Conservation (phyloP, 1,284 basidiomycete species). For the Inonotus obliquus region DNA sequence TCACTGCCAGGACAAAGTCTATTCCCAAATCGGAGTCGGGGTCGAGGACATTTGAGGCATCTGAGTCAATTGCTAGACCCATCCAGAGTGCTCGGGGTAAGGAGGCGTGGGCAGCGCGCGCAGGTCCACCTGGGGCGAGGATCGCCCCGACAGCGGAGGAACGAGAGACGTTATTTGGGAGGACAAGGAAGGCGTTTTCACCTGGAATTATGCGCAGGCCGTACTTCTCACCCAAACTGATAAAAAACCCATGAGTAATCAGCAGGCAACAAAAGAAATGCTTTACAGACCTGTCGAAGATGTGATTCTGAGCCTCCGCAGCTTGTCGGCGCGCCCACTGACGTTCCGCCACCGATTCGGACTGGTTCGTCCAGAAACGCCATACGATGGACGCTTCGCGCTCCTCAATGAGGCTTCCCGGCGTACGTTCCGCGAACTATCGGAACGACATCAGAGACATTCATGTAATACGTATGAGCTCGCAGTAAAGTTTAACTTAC, state of each 20-base stretch:
- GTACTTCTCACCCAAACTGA: slow-evolving; percentile 75
- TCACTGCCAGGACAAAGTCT: slow-evolving; percentile 63
- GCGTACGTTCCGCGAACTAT: slow-evolving; percentile 85
- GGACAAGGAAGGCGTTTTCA: slow-evolving; percentile 72
- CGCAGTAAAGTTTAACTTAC: slow-evolving; percentile 38
- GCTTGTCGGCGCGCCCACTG: slow-evolving; percentile 83
- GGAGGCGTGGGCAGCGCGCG: slow-evolving; percentile 41
- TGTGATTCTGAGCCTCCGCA: slow-evolving; percentile 87
- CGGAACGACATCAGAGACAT: slow-evolving; percentile 1
- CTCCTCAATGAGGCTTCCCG: slow-evolving; percentile 80
- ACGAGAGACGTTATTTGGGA: slow-evolving; percentile 80
- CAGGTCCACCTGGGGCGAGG: slow-evolving; percentile 62
- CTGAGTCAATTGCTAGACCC: slow-evolving; percentile 27
- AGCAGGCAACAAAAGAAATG: not conserved
- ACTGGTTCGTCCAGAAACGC: slow-evolving; percentile 69
- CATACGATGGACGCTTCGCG: slow-evolving; percentile 81
- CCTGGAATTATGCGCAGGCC: slow-evolving; percentile 78
- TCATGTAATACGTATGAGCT: not conserved
- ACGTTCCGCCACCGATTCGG: slow-evolving; percentile 39
- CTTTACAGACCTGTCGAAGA: slow-evolving; percentile 61
- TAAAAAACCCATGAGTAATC: not conserved
- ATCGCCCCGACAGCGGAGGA: slow-evolving; percentile 76
- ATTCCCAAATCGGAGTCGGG: slow-evolving; percentile 39
- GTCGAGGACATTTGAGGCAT: slow-evolving; percentile 43
- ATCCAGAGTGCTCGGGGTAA: slow-evolving; percentile 10